Evolutionary conservation across 139 green algal genomes (phyloP).

Genomic region (Eudorina sp.): DNA sequence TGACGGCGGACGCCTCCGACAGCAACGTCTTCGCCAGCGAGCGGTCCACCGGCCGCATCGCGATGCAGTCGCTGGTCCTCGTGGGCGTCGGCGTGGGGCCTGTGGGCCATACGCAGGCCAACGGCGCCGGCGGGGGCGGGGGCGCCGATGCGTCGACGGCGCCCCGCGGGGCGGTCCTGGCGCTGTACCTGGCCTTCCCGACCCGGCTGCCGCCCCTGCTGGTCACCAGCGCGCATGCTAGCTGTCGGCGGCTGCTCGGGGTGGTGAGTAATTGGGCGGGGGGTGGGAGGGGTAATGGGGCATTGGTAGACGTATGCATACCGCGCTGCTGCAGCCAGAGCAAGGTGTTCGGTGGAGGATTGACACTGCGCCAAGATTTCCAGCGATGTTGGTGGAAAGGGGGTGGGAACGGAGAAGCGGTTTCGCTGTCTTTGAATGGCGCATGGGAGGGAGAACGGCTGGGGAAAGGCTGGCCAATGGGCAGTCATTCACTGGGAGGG

Average conservation of each 20-base stretch:
- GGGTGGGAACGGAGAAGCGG: background rate
- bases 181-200: conserved; percentile 44
- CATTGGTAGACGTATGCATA: no score
- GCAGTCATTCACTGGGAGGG: no score
- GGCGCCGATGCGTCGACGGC: background rate
- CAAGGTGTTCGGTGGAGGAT: no score
- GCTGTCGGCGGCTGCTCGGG: conserved; percentile 3
- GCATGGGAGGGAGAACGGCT: no score
- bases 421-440: no score
- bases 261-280: no score
- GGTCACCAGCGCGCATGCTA: background rate
- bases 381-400: no score
- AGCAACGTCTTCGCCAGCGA: conserved; percentile 10
- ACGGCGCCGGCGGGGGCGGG: background rate
- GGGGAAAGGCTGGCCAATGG: no score
- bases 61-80: conserved; percentile 37
- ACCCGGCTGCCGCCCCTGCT: conserved; percentile 27
- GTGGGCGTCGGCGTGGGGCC: conserved; percentile 18
- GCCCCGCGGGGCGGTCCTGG: conserved; percentile 8
- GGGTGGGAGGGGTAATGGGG: no score
- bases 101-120: no score
- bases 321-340: no score
- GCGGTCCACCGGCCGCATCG: conserved; percentile 37
- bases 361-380: no score
- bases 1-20: conserved; percentile 21